Evolutionary conservation across 2,329 filamentous ascomycete genomes (phyloP), one percentile per base, ranked within the genome.

Genomic region (Phaeosphaeria sp.): DNA sequence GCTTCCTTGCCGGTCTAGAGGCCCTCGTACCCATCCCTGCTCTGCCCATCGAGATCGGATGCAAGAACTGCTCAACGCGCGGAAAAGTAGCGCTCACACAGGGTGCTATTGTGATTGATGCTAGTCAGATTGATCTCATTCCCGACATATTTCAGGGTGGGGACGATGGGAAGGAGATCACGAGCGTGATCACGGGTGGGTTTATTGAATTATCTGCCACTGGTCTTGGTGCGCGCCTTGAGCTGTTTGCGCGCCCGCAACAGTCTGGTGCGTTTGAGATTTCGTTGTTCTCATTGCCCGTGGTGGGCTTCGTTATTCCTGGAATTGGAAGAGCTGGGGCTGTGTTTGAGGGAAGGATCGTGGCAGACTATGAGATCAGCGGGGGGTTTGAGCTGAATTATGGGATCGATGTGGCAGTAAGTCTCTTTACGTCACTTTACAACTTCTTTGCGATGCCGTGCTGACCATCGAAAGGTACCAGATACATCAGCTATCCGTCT

Each of bases 321-420:
- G 71, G 71, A 5, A 66, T 78, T 18, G 76, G 75, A 1, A 58
- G 68, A n/a, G 75, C 75, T 15, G 76, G 75, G 41, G 70, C 74
- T n/a, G 50, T 66, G 21, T 75, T 78, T 53, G 67, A 69, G 21
- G 70, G 73, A 2, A 59, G 55, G 9, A 63, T 78, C 25, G 57
- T 54, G 7, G 64, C 68, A 4, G 66, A 69, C 13, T 76, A 73
- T 25, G 50, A 73, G 0, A 58, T 77, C 3, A 58, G 55, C 13
- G 67, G 67, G 15, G 63, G 63, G 3, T 59, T 78, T 25, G 71
- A 74, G n/a, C 58, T 78, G 22, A 71, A 58, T 33, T 77, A 76
- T 44, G 76, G 76, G 10, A 73, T 77, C 39, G 72, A 78, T 42
- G 55, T 78, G n/a, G 57, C 56, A n/a, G 74, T 76, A 64, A 44